Evolutionary conservation across 805 yeast genomes (phyloP).

Genomic region (Starmerella gropengiesseri): DNA sequence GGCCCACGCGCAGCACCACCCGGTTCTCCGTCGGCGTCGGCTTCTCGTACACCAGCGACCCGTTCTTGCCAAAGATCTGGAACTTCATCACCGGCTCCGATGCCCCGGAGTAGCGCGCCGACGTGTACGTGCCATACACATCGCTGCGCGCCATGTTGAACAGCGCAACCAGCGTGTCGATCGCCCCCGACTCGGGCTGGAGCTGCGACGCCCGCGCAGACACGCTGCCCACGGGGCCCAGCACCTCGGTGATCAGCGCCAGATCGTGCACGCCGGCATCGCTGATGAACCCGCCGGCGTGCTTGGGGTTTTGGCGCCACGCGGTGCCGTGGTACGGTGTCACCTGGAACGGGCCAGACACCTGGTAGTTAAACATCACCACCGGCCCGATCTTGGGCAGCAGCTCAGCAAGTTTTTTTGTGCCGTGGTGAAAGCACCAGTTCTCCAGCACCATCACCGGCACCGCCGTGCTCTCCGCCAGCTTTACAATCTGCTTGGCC

Average conservation of each 20-base stretch:
- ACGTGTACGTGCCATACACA: slow-evolving; percentile 72
- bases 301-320: slow-evolving; percentile 88
- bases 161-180: slow-evolving; percentile 68
- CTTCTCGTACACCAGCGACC: slow-evolving; percentile 60
- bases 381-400: slow-evolving; percentile 62
- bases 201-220: slow-evolving; percentile 72
- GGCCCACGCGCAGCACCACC: slow-evolving; percentile 24
- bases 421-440: slow-evolving; percentile 65
- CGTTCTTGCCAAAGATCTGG: slow-evolving; percentile 67
- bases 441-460: slow-evolving; percentile 77
- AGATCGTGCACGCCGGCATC: slow-evolving; percentile 97
- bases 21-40: slow-evolving; percentile 34
- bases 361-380: slow-evolving; percentile 29
- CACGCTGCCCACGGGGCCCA: slow-evolving; percentile 62
- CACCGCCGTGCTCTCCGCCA: slow-evolving; percentile 49
- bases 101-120: slow-evolving; percentile 80
- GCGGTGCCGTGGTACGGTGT: slow-evolving; percentile 48
- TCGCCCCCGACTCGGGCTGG: slow-evolving; percentile 66
- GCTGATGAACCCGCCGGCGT: slow-evolving; percentile 81
- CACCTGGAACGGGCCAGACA: slow-evolving; percentile 43
- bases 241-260: slow-evolving; percentile 69
- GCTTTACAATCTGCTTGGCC: slow-evolving; percentile 65
- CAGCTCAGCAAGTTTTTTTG: slow-evolving; percentile 43
- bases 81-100: slow-evolving; percentile 57
- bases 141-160: slow-evolving; percentile 44